phyloP scores from a whole-genome alignment of 2,329 filamentous ascomycete genomes.

The Colletotrichum tamarilloi region DNA sequence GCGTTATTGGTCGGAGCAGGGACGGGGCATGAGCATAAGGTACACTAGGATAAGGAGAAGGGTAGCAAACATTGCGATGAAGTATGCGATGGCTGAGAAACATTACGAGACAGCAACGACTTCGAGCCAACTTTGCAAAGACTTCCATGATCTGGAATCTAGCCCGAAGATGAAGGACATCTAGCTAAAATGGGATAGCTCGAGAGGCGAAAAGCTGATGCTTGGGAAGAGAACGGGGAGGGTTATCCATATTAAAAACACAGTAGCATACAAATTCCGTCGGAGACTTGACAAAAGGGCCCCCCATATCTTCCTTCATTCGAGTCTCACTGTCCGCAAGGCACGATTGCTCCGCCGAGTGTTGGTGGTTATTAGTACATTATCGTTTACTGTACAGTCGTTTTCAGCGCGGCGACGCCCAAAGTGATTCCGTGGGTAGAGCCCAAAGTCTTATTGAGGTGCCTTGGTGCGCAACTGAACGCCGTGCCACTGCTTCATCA shows the following conservation, averaged over 20 bases:
- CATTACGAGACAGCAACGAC: not conserved
- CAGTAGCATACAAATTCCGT: not conserved
- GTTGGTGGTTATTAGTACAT: conserved; percentile 12
- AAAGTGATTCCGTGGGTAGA: not conserved
- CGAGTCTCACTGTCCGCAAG: not conserved
- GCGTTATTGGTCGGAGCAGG: conserved; percentile 4
- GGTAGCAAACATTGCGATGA: not conserved
- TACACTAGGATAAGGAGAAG: not conserved
- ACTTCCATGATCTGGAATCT: not conserved
- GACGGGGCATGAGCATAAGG: not conserved
- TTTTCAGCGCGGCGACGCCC: too few species aligned
- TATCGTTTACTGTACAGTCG: conserved; percentile 26
- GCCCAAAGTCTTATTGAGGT: conserved; percentile 43
- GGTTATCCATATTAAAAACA: not conserved
- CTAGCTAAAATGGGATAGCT: not conserved
- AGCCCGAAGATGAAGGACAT: not conserved
- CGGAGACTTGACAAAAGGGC: not conserved
- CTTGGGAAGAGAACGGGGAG: not conserved
- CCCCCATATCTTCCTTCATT: not conserved
- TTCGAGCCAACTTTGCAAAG: not conserved
- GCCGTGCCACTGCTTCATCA: conserved; percentile 86
- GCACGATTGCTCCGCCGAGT: conserved; percentile 1
- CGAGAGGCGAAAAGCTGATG: not conserved
- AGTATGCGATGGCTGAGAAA: not conserved
- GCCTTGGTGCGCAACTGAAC: conserved; percentile 81